Evolutionary conservation across 2,329 filamentous ascomycete species (phyloP), one percentile per base, ranked within the genome.

Genomic region (Juglanconis oblonga): DNA sequence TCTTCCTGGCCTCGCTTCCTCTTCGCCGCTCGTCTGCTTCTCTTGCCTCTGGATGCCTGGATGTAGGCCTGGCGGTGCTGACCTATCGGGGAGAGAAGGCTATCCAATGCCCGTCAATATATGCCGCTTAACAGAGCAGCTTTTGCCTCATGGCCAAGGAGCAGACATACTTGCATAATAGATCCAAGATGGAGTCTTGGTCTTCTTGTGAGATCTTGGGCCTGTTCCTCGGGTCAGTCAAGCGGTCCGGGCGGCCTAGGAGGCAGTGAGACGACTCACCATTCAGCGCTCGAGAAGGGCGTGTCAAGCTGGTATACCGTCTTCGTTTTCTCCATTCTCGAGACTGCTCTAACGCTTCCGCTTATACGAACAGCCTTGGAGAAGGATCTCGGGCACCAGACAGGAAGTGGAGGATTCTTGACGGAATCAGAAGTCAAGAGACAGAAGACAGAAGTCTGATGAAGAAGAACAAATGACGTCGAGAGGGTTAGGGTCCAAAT

Each of bases 281-380:
- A 90, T 70, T 80, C 72, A 10, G 81, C 76, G 5, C 77, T 72
- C 2, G 87, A 85, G 69, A 84, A 90, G 0, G 87, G 87, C 3
- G 84, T 85, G 52, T 89, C 86, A 31, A 89, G 79, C 66, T 87
- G 86, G 68, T 87, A 86, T 17, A 87, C 75, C 8, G 84, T 77
- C 68, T 82, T 87, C 62, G 83, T 87, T 49, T 80, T 79, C 49
- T 81, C 79, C 79, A 82, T 81, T 9, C 11, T 52, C 7, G 13
- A 40, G 5, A n/a, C 14, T 35, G 24, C 17, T 9, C 24, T 24
- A 38, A 11, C 35, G 6, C 44, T 38, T 36, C 5, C 14, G 5
- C 24, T 24, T 24, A 24, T 2, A 24, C 24, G 24, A 24, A 24
- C 24, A 2, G 24, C 24, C 24, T 24, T 24, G 24, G 24, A 24